Base-by-base conservation (phyloP, 371 early-diverging fungal genomes). In the Mucor indicus region DNA sequence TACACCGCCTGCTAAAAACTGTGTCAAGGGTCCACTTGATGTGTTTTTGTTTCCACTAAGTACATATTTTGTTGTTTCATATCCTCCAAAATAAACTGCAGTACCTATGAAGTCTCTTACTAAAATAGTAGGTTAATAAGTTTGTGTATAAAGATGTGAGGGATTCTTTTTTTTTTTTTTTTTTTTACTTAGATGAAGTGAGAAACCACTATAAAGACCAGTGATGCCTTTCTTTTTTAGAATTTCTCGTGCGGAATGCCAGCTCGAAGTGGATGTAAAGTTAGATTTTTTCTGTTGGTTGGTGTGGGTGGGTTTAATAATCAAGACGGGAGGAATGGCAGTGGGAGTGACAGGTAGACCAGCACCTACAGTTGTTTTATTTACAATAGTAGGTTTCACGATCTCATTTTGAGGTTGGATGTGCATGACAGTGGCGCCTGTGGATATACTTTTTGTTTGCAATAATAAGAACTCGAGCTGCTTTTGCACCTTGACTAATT, bases 401-500 rank as follows among this genome's bases (percentile, higher is more conserved):
- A 23, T 37, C 33, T 12, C 51, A 29, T 43, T 37, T n/a, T 25
- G 51, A n/a, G n/a, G n/a, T n/a, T n/a, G n/a, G 2, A 43, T 42
- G n/a, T 63, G 60, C 25, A 71, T 62, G 7, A 68, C 64, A 19
- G 69, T 64, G 6, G 54, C 66, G 11, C 76, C 76, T 25, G 72
- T 67, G 10, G 76, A 67, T 35, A 75, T 67, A 57, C 76, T 75
- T 32, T 70, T 72, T 39, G 76, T 79, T 43, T 74, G 72, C 64
- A 89, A 53, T 49, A 67, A 38, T 31, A 89, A 50, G 24, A 71
- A 70, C 29, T 90, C 81, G 13, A 91, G 61, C 52, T 91, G 92
- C 48, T 82, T 77, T 59, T 89, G 91, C 17, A 91, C 80, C 57
- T 91, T 91, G 45, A 91, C 80, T 17, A 90, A 61, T 51, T 91